Percentiles rank a stretch among this genome's conserved stretches.
phyloP scores from a whole-genome alignment of 75 land plant species.

The Isoetes taiwanensis region DNA sequence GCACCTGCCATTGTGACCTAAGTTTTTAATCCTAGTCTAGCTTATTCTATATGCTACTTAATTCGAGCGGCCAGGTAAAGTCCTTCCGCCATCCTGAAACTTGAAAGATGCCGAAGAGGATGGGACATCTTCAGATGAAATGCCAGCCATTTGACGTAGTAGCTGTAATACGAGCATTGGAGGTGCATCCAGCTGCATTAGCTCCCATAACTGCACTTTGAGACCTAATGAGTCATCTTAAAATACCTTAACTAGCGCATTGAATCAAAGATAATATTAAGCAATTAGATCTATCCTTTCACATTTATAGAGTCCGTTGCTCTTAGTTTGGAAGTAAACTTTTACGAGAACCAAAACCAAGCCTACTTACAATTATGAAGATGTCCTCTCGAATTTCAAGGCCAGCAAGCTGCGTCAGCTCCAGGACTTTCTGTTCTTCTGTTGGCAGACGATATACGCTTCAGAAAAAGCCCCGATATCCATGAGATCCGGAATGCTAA shows the following conservation, averaged over 20 bases:
- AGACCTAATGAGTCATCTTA: neutral
- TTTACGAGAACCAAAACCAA: neutral
- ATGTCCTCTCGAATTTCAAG: conserved; percentile 24
- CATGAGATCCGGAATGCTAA: too few species aligned
- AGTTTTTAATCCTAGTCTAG: neutral
- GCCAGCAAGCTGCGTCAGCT: conserved; percentile 25
- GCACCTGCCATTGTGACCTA: conserved; percentile 81
- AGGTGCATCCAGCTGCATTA: conserved; percentile 23
- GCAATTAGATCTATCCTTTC: too few species aligned
- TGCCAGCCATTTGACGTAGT: conserved; percentile 18
- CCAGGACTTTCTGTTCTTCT: conserved; percentile 27
- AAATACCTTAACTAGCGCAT: neutral
- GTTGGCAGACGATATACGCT: too few species aligned
- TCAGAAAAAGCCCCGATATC: too few species aligned
- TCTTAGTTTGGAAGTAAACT: neutral
- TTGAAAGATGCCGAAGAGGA: conserved; percentile 1
- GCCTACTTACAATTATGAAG: conserved; percentile 18
- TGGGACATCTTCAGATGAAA: conserved; percentile 4
- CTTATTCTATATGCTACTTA: too few species aligned
- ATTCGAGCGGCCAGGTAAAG: neutral
- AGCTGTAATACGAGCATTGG: conserved; percentile 24
- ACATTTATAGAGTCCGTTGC: too few species aligned
- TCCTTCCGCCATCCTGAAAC: conserved; percentile 3
- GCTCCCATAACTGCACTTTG: conserved; percentile 21
- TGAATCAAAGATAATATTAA: neutral